phyloP scores from a whole-genome alignment of 2,329 filamentous ascomycete genomes.

The Mariannaea elegans region DNA sequence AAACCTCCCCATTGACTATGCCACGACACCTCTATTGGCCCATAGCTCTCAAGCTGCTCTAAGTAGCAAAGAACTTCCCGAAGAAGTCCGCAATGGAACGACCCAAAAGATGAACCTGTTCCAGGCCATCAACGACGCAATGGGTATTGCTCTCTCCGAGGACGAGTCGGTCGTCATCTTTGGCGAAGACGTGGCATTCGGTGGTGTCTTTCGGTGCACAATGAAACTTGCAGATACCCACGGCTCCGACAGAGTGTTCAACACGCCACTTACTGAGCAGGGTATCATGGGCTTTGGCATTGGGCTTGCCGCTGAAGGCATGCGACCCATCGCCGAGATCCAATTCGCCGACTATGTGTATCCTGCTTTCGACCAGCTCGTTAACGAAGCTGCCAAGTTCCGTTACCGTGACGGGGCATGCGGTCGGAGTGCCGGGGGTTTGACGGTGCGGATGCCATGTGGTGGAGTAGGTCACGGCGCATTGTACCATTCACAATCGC shows the following conservation, averaged over 20 bases:
- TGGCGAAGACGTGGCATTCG: constrained; percentile 96
- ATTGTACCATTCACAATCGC: constrained; percentile 88
- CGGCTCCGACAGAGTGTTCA: constrained; percentile 90
- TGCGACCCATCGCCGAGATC: constrained; percentile 93
- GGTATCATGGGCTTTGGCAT: constrained; percentile 95
- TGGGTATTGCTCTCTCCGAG: constrained; percentile 81
- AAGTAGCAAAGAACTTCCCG: constrained; percentile 74
- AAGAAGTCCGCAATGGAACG: constrained; percentile 69
- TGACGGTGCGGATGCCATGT: constrained; percentile 90
- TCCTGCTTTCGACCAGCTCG: constrained; percentile 91
- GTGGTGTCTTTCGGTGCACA: constrained; percentile 93
- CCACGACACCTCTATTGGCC: constrained; percentile 80
- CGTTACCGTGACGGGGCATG: constrained; percentile 75
- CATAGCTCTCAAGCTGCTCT: constrained; percentile 81
- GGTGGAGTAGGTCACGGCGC: constrained; percentile 91
- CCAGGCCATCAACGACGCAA: constrained; percentile 90
- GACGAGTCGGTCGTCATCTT: constrained; percentile 92
- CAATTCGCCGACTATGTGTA: constrained; percentile 96
- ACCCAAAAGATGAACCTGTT: constrained; percentile 94
- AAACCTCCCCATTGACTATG: constrained; percentile 89
- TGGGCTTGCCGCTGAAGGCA: constrained; percentile 87
- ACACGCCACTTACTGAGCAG: constrained; percentile 93
- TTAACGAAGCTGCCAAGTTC: constrained; percentile 92
- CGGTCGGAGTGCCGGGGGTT: constrained; percentile 72
- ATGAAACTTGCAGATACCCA: constrained; percentile 91